These are phyloP conservation scores for Microcyclospora tardicrescens DNA, from an alignment of 2,329 filamentous ascomycete species.

Conservation along the genomic window DNA sequence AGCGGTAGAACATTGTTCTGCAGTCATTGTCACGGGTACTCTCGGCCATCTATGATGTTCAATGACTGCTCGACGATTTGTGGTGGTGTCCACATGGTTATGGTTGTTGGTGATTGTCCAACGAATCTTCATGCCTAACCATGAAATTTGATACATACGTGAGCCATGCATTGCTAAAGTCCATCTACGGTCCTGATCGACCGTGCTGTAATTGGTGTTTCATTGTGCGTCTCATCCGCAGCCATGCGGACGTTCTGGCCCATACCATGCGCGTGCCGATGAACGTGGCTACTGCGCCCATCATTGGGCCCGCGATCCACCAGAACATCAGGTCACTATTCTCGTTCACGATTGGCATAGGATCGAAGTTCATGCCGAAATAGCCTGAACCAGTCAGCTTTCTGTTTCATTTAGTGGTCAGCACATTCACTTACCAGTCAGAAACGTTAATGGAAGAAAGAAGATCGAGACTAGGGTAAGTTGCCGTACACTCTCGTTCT, in stretches of 20 bases:
- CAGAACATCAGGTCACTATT: conserved; percentile 46
- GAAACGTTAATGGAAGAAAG: conserved; percentile 76
- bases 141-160: no score
- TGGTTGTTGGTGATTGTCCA: no score
- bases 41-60: no score
- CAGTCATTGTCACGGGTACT: no score
- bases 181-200: no score
- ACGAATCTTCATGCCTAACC: no score
- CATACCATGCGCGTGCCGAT: neutral
- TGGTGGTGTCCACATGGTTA: no score
- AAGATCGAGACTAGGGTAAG: conserved; percentile 78
- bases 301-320: conserved; percentile 59
- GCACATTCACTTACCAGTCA: conserved; percentile 49
- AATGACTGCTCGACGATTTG: no score
- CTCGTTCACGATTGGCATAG: conserved; percentile 13
- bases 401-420: neutral
- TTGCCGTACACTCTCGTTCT: conserved; percentile 87
- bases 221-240: no score
- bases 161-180: no score
- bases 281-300: conserved; percentile 13
- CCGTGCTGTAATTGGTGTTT: no score
- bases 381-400: conserved; percentile 14
- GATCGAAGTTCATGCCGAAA: conserved; percentile 50
- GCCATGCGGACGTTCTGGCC: neutral
- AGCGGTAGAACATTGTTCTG: no score